A percentile compares a stretch with the other conserved stretches of the same genome.
Conservation (phyloP, 1,139 yeast genomes). For the Pichia sp. region DNA sequence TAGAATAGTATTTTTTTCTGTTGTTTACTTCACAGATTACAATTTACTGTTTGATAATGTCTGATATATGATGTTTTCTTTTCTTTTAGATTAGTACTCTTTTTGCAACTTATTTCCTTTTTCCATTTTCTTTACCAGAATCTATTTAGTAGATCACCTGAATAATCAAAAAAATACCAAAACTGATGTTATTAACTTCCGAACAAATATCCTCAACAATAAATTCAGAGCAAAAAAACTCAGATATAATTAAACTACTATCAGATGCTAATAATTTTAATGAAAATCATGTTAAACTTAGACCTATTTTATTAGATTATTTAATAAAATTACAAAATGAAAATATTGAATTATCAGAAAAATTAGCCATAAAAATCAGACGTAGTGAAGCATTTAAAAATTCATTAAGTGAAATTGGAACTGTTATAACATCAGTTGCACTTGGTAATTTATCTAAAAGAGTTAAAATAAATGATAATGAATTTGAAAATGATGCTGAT, state of each 20-base stretch:
- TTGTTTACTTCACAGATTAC: no score
- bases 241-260: background rate
- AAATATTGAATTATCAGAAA: constrained; percentile 26
- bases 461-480: constrained; percentile 65
- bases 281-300: background rate
- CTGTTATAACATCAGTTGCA: constrained; percentile 77
- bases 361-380: constrained; percentile 48
- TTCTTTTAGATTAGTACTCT: no score
- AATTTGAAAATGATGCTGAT: constrained; percentile 52
- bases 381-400: constrained; percentile 73
- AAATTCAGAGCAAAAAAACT: no score
- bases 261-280: constrained; percentile 5
- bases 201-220: no score
- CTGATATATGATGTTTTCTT: no score
- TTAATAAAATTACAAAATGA: constrained; percentile 14
- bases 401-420: constrained; percentile 73
- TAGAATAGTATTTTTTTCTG: no score
- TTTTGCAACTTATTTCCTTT: no score
- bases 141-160: no score
- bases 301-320: constrained; percentile 3
- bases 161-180: no score
- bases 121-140: no score
- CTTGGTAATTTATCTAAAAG: constrained; percentile 79
- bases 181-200: no score
- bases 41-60: no score